A percentile compares a stretch with the other conserved stretches of the same genome.
phyloP scores from a whole-genome alignment of 2,329 filamentous ascomycete genomes.

The Colletotrichum chrysophilum region DNA sequence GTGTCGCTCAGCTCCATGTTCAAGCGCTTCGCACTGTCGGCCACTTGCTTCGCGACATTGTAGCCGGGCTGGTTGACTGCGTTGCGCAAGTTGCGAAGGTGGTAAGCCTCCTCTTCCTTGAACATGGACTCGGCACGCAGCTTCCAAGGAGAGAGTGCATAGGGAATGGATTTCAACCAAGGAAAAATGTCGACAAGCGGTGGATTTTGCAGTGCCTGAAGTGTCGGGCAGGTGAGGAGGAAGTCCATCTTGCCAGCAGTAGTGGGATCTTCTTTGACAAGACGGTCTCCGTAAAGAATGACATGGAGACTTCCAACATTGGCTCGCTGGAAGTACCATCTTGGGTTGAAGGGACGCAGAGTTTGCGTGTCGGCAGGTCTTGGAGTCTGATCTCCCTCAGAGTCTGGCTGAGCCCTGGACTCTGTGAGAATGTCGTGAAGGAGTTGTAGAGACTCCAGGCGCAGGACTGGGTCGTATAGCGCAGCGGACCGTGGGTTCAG shows the following conservation, averaged over 20 bases:
- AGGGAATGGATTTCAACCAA: neutral
- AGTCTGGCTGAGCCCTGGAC: neutral
- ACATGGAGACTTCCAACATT: neutral
- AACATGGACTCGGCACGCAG: neutral
- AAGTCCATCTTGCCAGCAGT: neutral
- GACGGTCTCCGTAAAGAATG: neutral
- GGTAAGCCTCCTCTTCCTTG: neutral
- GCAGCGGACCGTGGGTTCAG: neutral
- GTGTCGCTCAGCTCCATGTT: neutral
- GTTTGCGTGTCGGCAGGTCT: neutral
- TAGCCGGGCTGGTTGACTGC: neutral
- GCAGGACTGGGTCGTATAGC: neutral
- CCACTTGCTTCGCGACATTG: neutral
- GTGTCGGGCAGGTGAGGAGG: neutral
- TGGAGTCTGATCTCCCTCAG: neutral
- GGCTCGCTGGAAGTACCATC: neutral
- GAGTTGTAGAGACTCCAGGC: neutral
- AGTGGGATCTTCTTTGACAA: neutral
- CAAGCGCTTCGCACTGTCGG: neutral
- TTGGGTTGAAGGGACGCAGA: neutral
- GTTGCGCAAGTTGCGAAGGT: neutral
- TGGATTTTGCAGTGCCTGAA: neutral
- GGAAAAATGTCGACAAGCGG: neutral
- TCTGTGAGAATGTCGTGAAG: neutral
- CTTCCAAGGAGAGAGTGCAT: conserved; percentile 8